A percentile compares a stretch with the other conserved stretches of the same genome.
phyloP scores from a whole-genome alignment of 2,329 filamentous ascomycete genomes.

The Zymoseptoria passerinii region DNA sequence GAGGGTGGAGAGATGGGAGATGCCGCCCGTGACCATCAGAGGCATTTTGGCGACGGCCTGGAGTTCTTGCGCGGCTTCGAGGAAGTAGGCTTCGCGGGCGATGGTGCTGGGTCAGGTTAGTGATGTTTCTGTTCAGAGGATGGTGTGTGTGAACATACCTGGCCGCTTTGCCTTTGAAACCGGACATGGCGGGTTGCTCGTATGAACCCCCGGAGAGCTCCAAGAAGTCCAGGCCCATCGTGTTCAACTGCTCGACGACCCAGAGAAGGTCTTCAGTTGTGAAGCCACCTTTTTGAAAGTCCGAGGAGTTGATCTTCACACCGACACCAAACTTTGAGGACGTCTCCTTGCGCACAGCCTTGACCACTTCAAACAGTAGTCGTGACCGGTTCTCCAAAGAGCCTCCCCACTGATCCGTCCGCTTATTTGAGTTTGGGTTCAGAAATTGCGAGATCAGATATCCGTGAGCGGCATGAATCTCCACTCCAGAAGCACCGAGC shows the following conservation, averaged over 20 bases:
- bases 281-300: constrained; percentile 11
- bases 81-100: constrained; percentile 12
- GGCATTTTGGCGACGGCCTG: constrained; percentile 7
- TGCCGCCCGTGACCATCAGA: constrained; percentile 13
- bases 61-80: constrained; percentile 8
- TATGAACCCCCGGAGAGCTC: constrained; percentile 11
- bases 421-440: constrained; percentile 30
- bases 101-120: constrained; percentile 4
- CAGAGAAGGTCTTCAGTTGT: constrained; percentile 8
- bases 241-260: constrained; percentile 7
- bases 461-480: constrained; percentile 27
- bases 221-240: constrained; percentile 12
- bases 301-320: constrained; percentile 13
- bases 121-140: not conserved
- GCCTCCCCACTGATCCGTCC: constrained; percentile 34
- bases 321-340: constrained; percentile 10
- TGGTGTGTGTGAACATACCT: not conserved
- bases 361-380: constrained; percentile 30
- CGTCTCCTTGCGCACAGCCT: constrained; percentile 8
- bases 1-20: constrained; percentile 4
- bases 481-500: constrained; percentile 16
- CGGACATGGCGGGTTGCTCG: constrained; percentile 9
- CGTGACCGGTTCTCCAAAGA: constrained; percentile 31
- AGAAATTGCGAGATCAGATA: constrained; percentile 34
- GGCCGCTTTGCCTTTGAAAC: not conserved